Evolutionary conservation across 192 early-diverging fungal genomes (phyloP).

Genomic region (Obelidium mucronatum): DNA sequence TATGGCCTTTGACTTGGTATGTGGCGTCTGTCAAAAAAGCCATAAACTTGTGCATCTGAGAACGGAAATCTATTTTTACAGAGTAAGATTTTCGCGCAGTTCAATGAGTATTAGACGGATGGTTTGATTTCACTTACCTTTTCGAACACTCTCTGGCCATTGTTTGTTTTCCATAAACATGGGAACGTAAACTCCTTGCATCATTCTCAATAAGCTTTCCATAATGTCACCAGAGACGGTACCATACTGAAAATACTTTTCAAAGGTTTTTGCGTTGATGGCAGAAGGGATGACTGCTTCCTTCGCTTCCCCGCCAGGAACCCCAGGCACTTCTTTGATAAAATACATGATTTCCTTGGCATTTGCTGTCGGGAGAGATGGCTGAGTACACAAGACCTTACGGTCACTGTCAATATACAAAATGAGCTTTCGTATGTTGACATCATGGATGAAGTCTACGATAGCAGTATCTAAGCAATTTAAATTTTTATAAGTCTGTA

Average conservation of each 20-base stretch:
- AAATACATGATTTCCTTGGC: conserved; percentile 54
- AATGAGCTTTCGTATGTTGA: conserved; percentile 32
- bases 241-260: conserved; percentile 61
- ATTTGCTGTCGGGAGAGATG: conserved; percentile 36
- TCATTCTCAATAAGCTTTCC: conserved; percentile 60
- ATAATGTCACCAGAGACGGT: conserved; percentile 53
- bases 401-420: conserved; percentile 21
- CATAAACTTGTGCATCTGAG: conserved; percentile 70
- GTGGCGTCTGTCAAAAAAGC: conserved; percentile 67
- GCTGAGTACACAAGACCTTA: conserved; percentile 31
- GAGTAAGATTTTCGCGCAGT: not conserved
- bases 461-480: not conserved
- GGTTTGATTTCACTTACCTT: conserved; percentile 43
- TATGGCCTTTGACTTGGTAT: conserved; percentile 66
- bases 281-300: not conserved
- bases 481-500: conserved; percentile 2
- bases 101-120: conserved; percentile 11
- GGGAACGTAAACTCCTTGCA: conserved; percentile 68
- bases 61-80: conserved; percentile 47
- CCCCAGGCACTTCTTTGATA: conserved; percentile 33
- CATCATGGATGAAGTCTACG: conserved; percentile 23
- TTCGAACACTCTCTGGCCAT: conserved; percentile 68
- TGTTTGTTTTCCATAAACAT: conserved; percentile 65
- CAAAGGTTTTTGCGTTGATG: conserved; percentile 51
- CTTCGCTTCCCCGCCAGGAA: conserved; percentile 3